These are phyloP conservation scores for Heliamphora exappendiculata DNA, from an alignment of 148 eudicot genomes.

Conservation along the genomic window DNA sequence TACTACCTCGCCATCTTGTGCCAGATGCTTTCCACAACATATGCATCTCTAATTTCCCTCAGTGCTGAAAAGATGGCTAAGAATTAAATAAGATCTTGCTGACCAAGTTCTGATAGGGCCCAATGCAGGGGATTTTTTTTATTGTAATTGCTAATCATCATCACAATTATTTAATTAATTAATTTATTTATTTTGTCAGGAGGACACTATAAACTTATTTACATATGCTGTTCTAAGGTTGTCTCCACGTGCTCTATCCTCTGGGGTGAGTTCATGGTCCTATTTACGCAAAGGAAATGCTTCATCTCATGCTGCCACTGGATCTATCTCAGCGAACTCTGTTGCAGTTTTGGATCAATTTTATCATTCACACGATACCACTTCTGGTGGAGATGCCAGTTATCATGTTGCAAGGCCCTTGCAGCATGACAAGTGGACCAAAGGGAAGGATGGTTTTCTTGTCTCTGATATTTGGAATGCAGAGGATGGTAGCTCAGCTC, in stretches of 20 bases:
- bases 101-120: not conserved
- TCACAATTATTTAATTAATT: too few species aligned
- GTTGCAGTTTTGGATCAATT: constrained; percentile 38
- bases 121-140: not conserved
- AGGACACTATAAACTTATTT: constrained; percentile 69
- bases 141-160: not conserved
- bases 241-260: constrained; percentile 67
- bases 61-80: not conserved
- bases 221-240: constrained; percentile 83
- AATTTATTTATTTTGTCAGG: constrained; percentile 63
- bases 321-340: constrained; percentile 35
- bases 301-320: constrained; percentile 36
- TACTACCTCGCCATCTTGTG: not conserved
- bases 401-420: constrained; percentile 60
- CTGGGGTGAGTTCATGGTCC: constrained; percentile 73
- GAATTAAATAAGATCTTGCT: not conserved
- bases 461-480: constrained; percentile 51
- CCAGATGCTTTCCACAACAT: not conserved
- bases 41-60: not conserved
- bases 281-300: constrained; percentile 62
- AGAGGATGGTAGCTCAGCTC: constrained; percentile 34
- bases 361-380: constrained; percentile 41
- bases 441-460: constrained; percentile 91
- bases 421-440: constrained; percentile 72
- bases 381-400: constrained; percentile 37